Base-by-base conservation (phyloP, 1,284 basidiomycete species). In the Boletus mariae region DNA sequence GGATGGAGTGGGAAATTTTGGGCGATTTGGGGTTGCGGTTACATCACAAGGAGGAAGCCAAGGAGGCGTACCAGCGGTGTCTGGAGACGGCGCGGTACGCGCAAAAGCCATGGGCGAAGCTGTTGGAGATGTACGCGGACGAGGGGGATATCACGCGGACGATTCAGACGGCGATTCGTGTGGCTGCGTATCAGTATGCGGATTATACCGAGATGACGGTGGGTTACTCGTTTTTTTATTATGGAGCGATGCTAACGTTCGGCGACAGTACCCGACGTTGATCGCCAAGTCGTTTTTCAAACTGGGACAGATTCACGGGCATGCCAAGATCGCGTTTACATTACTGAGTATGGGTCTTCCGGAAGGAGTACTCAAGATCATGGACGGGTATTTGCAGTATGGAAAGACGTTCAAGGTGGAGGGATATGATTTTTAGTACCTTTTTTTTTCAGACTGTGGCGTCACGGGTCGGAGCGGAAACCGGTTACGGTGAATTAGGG, bases 1-100 rank as follows among this genome's bases (percentile, higher is more conserved):
- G 92, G 0, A 77, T 93, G 15, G 96, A 99, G 72, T 99, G 97
- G 96, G 96, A 99, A 75, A 98, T 99, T 47, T 78, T 99, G 2
- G 97, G 96, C 31, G 97, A 99, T 66, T 78, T 99, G 8, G 96
- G 95, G 1, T 67, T 90, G 35, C 84, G 96, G 10, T 71, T 99
- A 56, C 91, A 98, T 65, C 97, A 98, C 75, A 94, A 92, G 70
- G 96, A 98, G 65, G 97, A 99, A 66, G 92, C 94, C 32, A 96
- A 97, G 71, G 96, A 99, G 65, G 95, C 95, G 2, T 99, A 90
- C 71, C 92, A 97, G 68, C 84, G 94, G 15, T 96, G 94, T 68
- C 82, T 99, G 32, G 94, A 98, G 59, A 78, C 85, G 41, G 83
- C 87, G 52, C 75, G 87, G 25, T 99, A 98, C 71, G 89, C 89